These are phyloP conservation scores for Gryganskiella cystojenkinii DNA, from an alignment of 192 early-diverging fungal species.

Conservation along the genomic window DNA sequence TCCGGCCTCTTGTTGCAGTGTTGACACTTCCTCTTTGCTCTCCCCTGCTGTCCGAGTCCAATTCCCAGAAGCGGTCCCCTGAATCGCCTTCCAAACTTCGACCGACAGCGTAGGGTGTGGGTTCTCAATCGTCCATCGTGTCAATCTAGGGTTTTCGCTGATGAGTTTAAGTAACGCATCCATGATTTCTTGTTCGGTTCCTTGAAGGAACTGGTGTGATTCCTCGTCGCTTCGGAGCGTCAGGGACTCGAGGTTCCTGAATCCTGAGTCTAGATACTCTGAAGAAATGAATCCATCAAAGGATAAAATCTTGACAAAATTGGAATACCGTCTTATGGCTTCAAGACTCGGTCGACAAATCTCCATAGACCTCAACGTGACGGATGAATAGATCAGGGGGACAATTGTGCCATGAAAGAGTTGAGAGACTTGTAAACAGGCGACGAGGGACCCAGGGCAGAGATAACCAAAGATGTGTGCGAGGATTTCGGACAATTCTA, in stretches of 20 bases:
- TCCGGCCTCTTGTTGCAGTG: background rate
- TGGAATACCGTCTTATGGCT: background rate
- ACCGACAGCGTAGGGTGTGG: slow-evolving; percentile 4
- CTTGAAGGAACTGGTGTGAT: background rate
- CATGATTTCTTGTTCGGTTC: slow-evolving; percentile 8
- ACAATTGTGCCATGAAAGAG: background rate
- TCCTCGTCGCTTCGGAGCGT: slow-evolving; percentile 3
- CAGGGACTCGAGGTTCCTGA: slow-evolving; percentile 10
- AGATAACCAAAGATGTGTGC: background rate
- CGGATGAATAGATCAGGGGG: background rate
- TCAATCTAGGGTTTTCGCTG: slow-evolving; percentile 9
- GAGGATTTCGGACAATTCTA: background rate
- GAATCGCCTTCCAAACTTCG: slow-evolving; percentile 6
- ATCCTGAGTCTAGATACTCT: slow-evolving; percentile 7
- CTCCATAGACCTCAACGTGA: background rate
- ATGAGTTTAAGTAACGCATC: slow-evolving; percentile 5
- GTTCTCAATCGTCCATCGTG: slow-evolving; percentile 5
- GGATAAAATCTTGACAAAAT: background rate
- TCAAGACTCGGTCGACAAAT: slow-evolving; percentile 5
- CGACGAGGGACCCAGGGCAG: background rate
- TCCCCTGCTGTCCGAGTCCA: background rate
- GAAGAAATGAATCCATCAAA: slow-evolving; percentile 10
- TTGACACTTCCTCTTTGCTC: background rate
- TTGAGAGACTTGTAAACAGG: slow-evolving; percentile 7
- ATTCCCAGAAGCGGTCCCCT: background rate